Evolutionary conservation across 192 early-diverging fungal species (phyloP).

Genomic region (Allomyces macrogynus): DNA sequence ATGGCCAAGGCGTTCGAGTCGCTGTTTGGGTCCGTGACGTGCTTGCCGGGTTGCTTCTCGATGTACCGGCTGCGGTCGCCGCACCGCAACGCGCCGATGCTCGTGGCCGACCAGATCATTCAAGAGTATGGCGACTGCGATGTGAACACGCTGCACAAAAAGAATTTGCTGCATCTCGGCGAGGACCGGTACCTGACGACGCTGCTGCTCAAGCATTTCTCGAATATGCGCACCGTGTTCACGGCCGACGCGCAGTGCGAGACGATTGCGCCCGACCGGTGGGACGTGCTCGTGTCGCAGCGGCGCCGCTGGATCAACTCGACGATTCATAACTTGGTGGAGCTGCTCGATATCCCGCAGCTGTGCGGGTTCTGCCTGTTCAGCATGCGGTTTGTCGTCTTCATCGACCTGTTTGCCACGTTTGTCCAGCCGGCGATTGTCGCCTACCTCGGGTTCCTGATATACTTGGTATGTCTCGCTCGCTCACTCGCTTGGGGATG

Average conservation of each 20-base stretch:
- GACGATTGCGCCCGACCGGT: slow-evolving; percentile 81
- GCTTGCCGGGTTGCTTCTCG: slow-evolving; percentile 66
- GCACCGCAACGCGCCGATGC: slow-evolving; percentile 47
- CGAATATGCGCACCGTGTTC: slow-evolving; percentile 81
- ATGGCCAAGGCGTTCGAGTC: slow-evolving; percentile 76
- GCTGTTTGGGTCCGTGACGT: slow-evolving; percentile 59
- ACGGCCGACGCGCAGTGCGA: slow-evolving; percentile 71
- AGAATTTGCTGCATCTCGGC: slow-evolving; percentile 86
- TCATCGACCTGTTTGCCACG: slow-evolving; percentile 74
- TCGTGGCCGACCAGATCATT: slow-evolving; percentile 59
- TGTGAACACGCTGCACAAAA: slow-evolving; percentile 90
- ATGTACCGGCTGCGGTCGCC: slow-evolving; percentile 61
- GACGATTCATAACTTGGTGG: slow-evolving; percentile 86
- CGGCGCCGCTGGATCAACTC: slow-evolving; percentile 98
- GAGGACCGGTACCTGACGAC: slow-evolving; percentile 97
- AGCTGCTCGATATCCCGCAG: slow-evolving; percentile 64
- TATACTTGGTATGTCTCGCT: slow-evolving; percentile 28
- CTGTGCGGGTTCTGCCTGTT: slow-evolving; percentile 94
- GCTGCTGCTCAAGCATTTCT: slow-evolving; percentile 92
- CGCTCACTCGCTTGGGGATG: too few relatives aligned
- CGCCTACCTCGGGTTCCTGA: slow-evolving; percentile 54
- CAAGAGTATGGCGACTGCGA: slow-evolving; percentile 72
- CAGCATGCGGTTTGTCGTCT: slow-evolving; percentile 91
- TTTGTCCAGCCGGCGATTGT: slow-evolving; percentile 60
- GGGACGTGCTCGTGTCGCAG: slow-evolving; percentile 77